Conservation (phyloP, 2,329 filamentous ascomycete genomes). For the Fusarium newnesense region DNA sequence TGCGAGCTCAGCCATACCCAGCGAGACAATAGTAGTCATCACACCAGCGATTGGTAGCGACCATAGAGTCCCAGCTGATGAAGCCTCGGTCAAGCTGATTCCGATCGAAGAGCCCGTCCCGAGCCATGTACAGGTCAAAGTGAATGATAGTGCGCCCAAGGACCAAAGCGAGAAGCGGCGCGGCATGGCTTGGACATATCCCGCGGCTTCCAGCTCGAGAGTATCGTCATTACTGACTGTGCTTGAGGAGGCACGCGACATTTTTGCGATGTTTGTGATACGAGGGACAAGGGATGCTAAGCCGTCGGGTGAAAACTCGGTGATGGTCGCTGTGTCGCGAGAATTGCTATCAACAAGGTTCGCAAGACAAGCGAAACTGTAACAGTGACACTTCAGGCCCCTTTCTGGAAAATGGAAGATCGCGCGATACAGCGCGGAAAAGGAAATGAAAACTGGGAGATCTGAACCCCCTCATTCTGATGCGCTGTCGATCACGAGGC, state of each 20-base stretch:
- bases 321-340: rapidly evolving
- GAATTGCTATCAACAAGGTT: background rate
- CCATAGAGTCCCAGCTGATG: slow-evolving; percentile 43
- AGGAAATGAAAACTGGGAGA: background rate
- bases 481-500: background rate
- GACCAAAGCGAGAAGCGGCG: slow-evolving; percentile 45
- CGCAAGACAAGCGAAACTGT: rapidly evolving
- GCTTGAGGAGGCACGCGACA: background rate
- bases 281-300: background rate
- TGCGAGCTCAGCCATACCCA: slow-evolving; percentile 43
- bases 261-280: background rate
- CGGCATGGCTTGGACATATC: slow-evolving; percentile 46
- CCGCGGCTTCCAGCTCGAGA: slow-evolving; percentile 46
- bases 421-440: rapidly evolving
- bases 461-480: background rate
- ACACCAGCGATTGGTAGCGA: slow-evolving; percentile 41
- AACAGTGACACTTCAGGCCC: rapidly evolving
- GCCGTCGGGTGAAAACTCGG: rapidly evolving
- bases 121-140: slow-evolving; percentile 47
- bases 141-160: slow-evolving; percentile 44
- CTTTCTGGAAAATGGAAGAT: no score
- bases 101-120: slow-evolving; percentile 46
- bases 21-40: slow-evolving; percentile 43
- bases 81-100: slow-evolving; percentile 42
- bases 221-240: slow-evolving; percentile 30